Evolutionary conservation across 176 grass and related monocot genomes (phyloP), one percentile per base, ranked within the genome.

Genomic region (bread wheat (Triticum aestivum)): DNA sequence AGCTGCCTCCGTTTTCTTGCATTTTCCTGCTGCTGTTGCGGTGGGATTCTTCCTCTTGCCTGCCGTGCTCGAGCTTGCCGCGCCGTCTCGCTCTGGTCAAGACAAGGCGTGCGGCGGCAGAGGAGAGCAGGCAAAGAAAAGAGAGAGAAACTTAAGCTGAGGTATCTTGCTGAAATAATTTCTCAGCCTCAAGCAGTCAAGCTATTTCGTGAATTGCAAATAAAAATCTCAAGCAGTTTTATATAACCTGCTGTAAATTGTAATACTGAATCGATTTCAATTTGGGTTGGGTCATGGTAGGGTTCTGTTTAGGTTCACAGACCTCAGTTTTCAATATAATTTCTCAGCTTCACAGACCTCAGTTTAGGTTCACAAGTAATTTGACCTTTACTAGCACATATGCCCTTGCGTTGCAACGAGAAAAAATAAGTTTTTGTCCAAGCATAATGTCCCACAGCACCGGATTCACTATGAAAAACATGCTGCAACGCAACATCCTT

Each of bases 1-100:
- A 90, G 71, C 52, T 64, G 38, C 38, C 15, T 38, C 64, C 39
- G 27, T 76, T 70, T 82, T 62, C 38, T 88, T 83, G 73, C 86
- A 83, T 88, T 83, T 12, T 12, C 3, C 15, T 18, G 52, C 65
- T 71, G 72, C 71, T 51, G 51, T 34, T 64, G 71, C 71, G 59
- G 78, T 38, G 87, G 66, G 41, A 79, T 42, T 69, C 11, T 52
- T 76, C 45, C 26, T 73, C 39, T 61, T 73, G 1, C 23, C 49
- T 83, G 8, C 18, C 58, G 12, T 14, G 41, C 29, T 72, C 74
- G 39, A 83, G 27, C 67, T 83, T 12, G 7, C 69, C 65, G 65
- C 35, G 20, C 63, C 42, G 58, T 82, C 11, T 35, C 49, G 71
- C 3, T 47, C 17, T 34, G 47, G 47, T 34, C 49, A 56, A 56